Conservation (phyloP, 768 basidiomycete species). For the Leccinum arenicola region DNA sequence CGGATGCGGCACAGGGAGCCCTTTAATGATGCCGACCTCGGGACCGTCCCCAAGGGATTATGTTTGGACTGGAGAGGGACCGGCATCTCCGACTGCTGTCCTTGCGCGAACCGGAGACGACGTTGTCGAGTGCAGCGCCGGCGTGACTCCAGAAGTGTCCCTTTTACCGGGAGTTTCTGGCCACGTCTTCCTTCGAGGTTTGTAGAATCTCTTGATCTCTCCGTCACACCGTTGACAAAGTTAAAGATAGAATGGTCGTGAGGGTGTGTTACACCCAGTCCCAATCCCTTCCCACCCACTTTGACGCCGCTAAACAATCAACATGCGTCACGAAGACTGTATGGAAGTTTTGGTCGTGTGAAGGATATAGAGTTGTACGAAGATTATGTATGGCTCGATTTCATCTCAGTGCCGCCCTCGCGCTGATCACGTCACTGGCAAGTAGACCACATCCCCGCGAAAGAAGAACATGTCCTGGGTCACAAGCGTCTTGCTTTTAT, state of each 20-base stretch:
- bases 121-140: constrained; percentile 62
- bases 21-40: constrained; percentile 17
- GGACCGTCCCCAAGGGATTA: constrained; percentile 2
- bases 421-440: constrained; percentile 4
- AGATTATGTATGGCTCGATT: constrained; percentile 62
- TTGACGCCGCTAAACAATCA: constrained; percentile 65
- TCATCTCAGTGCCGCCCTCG: neutral
- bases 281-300: constrained; percentile 46
- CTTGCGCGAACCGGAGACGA: constrained; percentile 57
- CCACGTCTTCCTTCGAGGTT: constrained; percentile 76
- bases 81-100: constrained; percentile 62
- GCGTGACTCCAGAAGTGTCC: constrained; percentile 41
- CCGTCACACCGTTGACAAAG: neutral
- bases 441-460: constrained; percentile 57
- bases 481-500: constrained; percentile 79
- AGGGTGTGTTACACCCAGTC: constrained; percentile 63
- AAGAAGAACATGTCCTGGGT: constrained; percentile 65
- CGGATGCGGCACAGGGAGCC: constrained; percentile 16
- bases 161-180: constrained; percentile 34
- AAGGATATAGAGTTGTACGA: constrained; percentile 81
- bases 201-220: constrained; percentile 11
- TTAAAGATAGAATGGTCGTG: constrained; percentile 86
- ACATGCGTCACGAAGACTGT: constrained; percentile 64
- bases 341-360: constrained; percentile 82
- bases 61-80: constrained; percentile 25